A percentile compares a stretch with the other conserved stretches of the same genome.
Conservation (phyloP, 352 stramenopile species). For the Phytophthora vignae region DNA sequence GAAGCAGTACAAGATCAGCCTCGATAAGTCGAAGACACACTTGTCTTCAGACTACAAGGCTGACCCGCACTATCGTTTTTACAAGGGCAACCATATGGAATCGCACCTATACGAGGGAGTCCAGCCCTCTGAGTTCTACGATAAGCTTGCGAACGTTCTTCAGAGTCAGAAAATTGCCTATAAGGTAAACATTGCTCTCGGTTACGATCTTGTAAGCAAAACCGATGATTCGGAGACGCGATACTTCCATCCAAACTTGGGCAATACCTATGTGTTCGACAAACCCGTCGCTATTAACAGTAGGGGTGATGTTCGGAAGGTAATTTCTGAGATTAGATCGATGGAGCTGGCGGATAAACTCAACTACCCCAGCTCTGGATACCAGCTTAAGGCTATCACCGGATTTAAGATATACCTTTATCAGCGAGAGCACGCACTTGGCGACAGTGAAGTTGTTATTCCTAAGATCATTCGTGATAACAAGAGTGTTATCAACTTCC, state of each 20-base stretch:
- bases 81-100: constrained; percentile 1
- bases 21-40: neutral
- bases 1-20: neutral
- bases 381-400: constrained; percentile 23
- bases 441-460: constrained; percentile 13
- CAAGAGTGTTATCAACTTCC: constrained; percentile 12
- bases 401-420: constrained; percentile 27
- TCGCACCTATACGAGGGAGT: constrained; percentile 5
- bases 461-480: constrained; percentile 7
- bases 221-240: neutral
- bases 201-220: constrained; percentile 10
- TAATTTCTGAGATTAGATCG: constrained; percentile 18
- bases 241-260: constrained; percentile 1
- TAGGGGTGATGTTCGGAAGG: constrained; percentile 21
- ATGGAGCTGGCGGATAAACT: constrained; percentile 30
- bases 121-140: neutral
- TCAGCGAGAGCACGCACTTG: constrained; percentile 24
- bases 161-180: constrained; percentile 1
- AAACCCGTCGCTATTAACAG: constrained; percentile 24
- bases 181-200: constrained; percentile 18
- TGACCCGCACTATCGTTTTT: neutral
- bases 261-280: constrained; percentile 15
- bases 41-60: neutral
- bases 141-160: constrained; percentile 20
- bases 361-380: constrained; percentile 17